Evolutionary conservation across 768 basidiomycete genomes (phyloP), one percentile per base, ranked within the genome.

Genomic region (Sporobolomyces pararoseus): DNA sequence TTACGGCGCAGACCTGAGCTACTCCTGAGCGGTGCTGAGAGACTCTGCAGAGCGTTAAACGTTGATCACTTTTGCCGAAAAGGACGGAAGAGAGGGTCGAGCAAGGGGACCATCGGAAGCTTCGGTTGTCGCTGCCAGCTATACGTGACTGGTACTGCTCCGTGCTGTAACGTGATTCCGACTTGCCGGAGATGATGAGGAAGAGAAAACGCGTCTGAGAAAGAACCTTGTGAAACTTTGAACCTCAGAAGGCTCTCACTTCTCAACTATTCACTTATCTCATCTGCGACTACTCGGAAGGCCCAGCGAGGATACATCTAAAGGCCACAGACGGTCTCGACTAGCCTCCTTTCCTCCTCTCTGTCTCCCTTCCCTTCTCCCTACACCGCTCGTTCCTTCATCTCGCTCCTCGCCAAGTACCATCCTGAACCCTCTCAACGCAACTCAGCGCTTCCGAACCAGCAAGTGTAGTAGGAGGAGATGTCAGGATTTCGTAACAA

Each of bases 401-500:
- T 51, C 25, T 29, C 25, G 9, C 50, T 51, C 25, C 50, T 27
- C 27, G 27, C 51, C 35, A 21, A 23, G 10, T 3, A 39, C 57
- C 37, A 35, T 44, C 37, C n/a, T n/a, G n/a, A n/a, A n/a, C n/a
- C n/a, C n/a, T n/a, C n/a, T n/a, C n/a, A n/a, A n/a, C n/a, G n/a
- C n/a, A n/a, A n/a, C n/a, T 21, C 6, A 21, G 55, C 55, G 58
- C 23, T 10, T 13, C 44, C 39, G n/a, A 60, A 32, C 7, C 35
- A 58, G 23, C 7, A 13, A 37, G 3, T 34, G 10, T 23, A 37
- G 55, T 16, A 27, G 42, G 17, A 46, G 58, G 39, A 16, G 32
- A 63, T 34, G 54, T 34, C 50, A 31, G 25, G 27, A 9, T 44
- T 65, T 35, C 49, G 52, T 21, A 55, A 51, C n/a, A 44, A 52